These are phyloP conservation scores for Euphorbia peplus DNA, from an alignment of 345 rosid genomes.

Conservation along the genomic window DNA sequence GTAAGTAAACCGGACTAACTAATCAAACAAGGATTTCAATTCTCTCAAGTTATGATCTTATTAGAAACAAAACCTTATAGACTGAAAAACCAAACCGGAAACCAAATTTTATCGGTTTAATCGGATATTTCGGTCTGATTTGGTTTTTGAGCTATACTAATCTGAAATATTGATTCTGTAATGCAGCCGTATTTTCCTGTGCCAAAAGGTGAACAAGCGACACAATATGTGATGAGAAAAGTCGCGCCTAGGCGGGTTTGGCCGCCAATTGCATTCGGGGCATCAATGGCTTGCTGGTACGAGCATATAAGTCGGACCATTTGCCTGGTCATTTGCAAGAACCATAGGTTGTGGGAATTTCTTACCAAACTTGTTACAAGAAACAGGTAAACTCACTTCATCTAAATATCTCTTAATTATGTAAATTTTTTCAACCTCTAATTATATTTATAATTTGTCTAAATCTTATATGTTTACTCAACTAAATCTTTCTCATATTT, in stretches of 20 bases:
- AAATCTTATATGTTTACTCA: background rate
- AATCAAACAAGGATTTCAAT: too few relatives aligned
- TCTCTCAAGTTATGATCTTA: too few relatives aligned
- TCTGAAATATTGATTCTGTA: background rate
- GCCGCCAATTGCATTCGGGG: constrained; percentile 80
- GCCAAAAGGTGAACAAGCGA: constrained; percentile 65
- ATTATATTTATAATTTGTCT: background rate
- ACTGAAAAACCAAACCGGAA: too few relatives aligned
- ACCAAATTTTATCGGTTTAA: too few relatives aligned
- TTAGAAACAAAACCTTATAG: too few relatives aligned
- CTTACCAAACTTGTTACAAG: constrained; percentile 67
- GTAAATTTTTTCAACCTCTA: too few relatives aligned
- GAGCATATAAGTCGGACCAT: constrained; percentile 85
- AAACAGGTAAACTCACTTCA: constrained; percentile 59
- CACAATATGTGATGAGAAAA: constrained; percentile 77
- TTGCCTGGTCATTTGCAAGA: constrained; percentile 81
- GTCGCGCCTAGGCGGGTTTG: constrained; percentile 84
- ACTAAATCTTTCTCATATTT: background rate
- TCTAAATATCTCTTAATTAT: background rate
- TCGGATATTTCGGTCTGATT: too few relatives aligned
- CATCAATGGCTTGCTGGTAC: constrained; percentile 92
- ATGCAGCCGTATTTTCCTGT: constrained; percentile 82
- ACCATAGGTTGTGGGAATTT: constrained; percentile 86
- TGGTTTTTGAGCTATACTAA: too few relatives aligned
- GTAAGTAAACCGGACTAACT: constrained; percentile 57